Evolutionary conservation across 2,329 filamentous ascomycete species (phyloP).

Genomic region (Xylariaceae sp.): DNA sequence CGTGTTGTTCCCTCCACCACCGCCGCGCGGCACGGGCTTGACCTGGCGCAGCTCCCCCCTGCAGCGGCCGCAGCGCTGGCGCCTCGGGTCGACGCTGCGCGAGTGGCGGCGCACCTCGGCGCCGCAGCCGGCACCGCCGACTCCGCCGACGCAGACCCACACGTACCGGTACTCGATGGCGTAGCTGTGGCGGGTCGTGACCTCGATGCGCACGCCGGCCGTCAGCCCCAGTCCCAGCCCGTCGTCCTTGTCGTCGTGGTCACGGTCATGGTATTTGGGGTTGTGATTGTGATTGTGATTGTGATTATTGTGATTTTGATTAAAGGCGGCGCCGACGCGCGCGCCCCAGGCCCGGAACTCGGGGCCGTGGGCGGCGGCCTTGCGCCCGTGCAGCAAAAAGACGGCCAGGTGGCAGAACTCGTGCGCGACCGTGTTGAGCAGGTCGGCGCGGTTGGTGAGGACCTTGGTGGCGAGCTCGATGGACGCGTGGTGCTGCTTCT

Average conservation of each 20-base stretch:
- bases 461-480: conserved; percentile 90
- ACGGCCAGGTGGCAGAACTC: conserved; percentile 94
- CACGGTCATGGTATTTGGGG: conserved; percentile 6
- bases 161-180: conserved; percentile 88
- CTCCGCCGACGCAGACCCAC: conserved; percentile 70
- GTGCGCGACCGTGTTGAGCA: conserved; percentile 89
- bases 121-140: conserved; percentile 52
- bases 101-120: conserved; percentile 76
- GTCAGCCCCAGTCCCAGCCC: conserved; percentile 51
- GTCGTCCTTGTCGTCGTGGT: conserved; percentile 66
- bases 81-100: conserved; percentile 67
- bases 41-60: conserved; percentile 64
- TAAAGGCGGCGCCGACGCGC: conserved; percentile 50
- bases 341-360: conserved; percentile 73
- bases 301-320: conserved; percentile 9
- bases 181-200: conserved; percentile 87
- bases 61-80: conserved; percentile 72
- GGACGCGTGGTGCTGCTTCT: conserved; percentile 51
- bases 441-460: conserved; percentile 66
- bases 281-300: conserved; percentile 2
- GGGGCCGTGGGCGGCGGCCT: conserved; percentile 70
- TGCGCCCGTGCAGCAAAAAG: conserved; percentile 75
- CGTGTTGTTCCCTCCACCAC: conserved; percentile 4
- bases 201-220: conserved; percentile 47
- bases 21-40: conserved; percentile 62